Evolutionary conservation across 2,329 filamentous ascomycete species (phyloP), one percentile per base, ranked within the genome.

Genomic region (Rasamsonia emersonii): DNA sequence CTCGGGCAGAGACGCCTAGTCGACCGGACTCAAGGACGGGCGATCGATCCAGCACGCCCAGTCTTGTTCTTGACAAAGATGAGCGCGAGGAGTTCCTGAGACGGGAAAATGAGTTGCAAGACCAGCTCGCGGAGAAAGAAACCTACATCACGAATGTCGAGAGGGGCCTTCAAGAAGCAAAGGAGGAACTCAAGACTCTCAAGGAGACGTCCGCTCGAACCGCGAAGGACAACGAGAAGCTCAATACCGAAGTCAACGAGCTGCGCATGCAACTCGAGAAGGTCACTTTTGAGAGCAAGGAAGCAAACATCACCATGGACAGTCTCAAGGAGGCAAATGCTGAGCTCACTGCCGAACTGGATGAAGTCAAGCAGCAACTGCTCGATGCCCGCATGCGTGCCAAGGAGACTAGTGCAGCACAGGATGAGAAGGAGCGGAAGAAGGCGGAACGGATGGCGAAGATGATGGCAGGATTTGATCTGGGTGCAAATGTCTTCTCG

Each of bases 391-490:
- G 89, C 67, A 95, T 96, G 83, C 91, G 79, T 46, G 86, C 89
- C 36, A 93, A 91, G 65, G 91, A 96, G 64, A 89, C 83, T 2
- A 86, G 77, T 26, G 86, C 86, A 6, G 81, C 86, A 10, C 67
- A 93, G 13, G 89, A 96, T 47, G 91, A 96, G 63, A 98, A 98
- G 71, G 93, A 96, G 64, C 89, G 86, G 70, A 88, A 86, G 67
- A 98, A 98, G 72, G 86, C 88, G 1, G 91, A 98, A 65, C 91
- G 93, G 64, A 98, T 98, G 91, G 91, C 91, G 25, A 84, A 95
- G 72, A 98, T 98, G 91, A 95, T 98, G 89, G 91, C 91, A 37
- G 86, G 89, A 3, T 96, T 98, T 50, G 89, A 98, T 51, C 75
- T 98, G 19, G 89, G 86, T 26, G 81, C 82, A 29, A 88, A 95